Base-by-base conservation (phyloP, 2,329 filamentous ascomycete species). In the Clonostachys sp. region DNA sequence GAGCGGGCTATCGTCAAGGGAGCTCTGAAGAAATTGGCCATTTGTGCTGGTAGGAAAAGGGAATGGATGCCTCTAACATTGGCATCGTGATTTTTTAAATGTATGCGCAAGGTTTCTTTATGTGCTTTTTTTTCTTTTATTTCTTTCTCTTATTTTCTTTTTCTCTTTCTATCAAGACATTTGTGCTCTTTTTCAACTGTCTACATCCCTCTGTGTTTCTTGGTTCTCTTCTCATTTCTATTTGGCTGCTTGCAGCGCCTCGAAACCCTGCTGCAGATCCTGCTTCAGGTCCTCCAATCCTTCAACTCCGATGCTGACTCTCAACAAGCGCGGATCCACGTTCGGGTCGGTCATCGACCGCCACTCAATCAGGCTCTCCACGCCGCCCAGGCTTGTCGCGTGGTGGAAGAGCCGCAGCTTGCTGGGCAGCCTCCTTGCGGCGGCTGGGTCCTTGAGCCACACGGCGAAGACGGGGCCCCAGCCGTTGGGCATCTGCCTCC, bases 331-430 rank as follows among this genome's bases (percentile, higher is more conserved):
- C 60, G 75, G 79, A 61, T 95, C 89, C 38, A 95, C 84, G 2
- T 64, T 74, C 4, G 67, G 58, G 72, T 99, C 94, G 50, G 84
- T 86, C 89, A 99, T 94, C 43, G 87, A 81, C 50, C 94, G 78
- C 94, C 94, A 99, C 77, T 99, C 94, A 57, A 99, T 91, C 72
- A 97, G 68, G 60, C 89, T 94, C 78, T 97, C 94, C 10, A 97
- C 90, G 5, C 94, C 92, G 3, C 94, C 94, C 30, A 97, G 68
- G 64, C 89, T 95, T 3, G 94, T 99, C 6, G 94, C 94, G 67
- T 99, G 94, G 57, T 96, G 89, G 72, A 97, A 97, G 41, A 96
- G 77, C 3, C 74, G 63, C 62, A 97, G 68, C 65, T 88, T 87
- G 59, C 85, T 87, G 5, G 94, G 94, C 53, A 99, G 67, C 33